Conservation (phyloP, 2,329 filamentous ascomycete species). For the Dactylonectria estremocensis region DNA sequence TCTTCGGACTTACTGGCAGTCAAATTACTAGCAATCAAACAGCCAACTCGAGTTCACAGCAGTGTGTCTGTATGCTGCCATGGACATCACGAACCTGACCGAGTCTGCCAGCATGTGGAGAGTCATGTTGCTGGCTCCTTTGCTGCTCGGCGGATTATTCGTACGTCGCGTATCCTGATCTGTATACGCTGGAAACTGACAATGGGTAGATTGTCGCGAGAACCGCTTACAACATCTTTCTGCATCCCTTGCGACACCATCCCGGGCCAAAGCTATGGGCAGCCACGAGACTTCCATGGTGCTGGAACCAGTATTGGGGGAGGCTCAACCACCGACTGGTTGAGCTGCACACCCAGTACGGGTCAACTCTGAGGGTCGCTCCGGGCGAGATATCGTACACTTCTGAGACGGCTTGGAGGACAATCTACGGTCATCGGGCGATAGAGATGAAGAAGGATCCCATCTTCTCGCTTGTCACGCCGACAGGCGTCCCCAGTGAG, state of each 20-base stretch:
- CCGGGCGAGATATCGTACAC: slow-evolving; percentile 38
- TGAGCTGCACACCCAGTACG: slow-evolving; percentile 36
- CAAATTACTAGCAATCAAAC: background rate
- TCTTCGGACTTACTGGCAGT: background rate
- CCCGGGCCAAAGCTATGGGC: slow-evolving; percentile 37
- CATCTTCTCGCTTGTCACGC: slow-evolving; percentile 38
- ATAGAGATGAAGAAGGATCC: slow-evolving; percentile 41
- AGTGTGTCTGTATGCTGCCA: background rate
- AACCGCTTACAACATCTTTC: slow-evolving; percentile 29
- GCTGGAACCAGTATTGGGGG: slow-evolving; percentile 38
- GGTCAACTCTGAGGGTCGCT: slow-evolving; percentile 35
- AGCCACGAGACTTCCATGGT: slow-evolving; percentile 37
- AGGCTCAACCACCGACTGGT: slow-evolving; percentile 34
- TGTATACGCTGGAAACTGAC: background rate
- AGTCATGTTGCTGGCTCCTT: background rate
- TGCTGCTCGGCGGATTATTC: background rate
- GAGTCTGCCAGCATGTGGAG: slow-evolving; percentile 8
- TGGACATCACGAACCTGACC: background rate
- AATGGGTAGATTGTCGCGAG: background rate
- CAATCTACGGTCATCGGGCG: slow-evolving; percentile 35
- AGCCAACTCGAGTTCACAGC: too few species aligned
- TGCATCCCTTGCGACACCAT: slow-evolving; percentile 34
- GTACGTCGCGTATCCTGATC: background rate
- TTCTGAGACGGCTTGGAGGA: slow-evolving; percentile 37
- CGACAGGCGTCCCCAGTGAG: slow-evolving; percentile 39